Evolutionary conservation across 176 grass and related monocot genomes (phyloP).

Genomic region (barley (Hordeum vulgare)): DNA sequence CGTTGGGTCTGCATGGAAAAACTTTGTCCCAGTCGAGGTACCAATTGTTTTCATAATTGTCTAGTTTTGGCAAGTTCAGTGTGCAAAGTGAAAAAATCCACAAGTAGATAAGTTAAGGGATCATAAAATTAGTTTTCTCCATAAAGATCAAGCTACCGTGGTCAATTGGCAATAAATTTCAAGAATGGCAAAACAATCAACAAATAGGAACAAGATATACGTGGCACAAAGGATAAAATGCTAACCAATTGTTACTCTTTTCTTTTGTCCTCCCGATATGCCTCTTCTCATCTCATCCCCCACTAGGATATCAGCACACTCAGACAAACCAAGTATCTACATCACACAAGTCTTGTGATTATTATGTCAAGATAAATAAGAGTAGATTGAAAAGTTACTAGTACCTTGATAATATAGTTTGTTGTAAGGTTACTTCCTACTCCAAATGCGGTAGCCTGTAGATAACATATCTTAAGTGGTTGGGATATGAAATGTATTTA

Average conservation of each 20-base stretch:
- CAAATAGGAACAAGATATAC: no score
- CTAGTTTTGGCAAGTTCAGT: no score
- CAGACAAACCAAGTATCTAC: constrained; percentile 38
- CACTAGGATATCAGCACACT: constrained; percentile 38
- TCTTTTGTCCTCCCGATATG: constrained; percentile 47
- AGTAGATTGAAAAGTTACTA: background rate
- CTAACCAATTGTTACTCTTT: constrained; percentile 42
- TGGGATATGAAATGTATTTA: background rate
- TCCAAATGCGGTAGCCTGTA: constrained; percentile 40
- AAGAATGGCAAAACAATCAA: no score
- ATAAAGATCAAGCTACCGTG: no score
- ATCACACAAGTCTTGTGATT: background rate
- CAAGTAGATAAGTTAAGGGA: no score
- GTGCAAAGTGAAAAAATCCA: no score
- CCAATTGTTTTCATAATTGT: no score
- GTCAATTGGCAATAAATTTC: no score
- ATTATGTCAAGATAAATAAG: background rate
- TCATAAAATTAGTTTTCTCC: no score
- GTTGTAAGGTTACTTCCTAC: constrained; percentile 30
- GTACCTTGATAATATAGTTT: constrained; percentile 1
- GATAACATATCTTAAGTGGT: background rate
- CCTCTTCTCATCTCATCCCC: constrained; percentile 43
- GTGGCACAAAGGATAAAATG: background rate
- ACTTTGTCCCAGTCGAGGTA: no score
- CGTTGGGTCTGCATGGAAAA: no score